A percentile compares a stretch with the other conserved stretches of the same genome.
Evolutionary conservation across 192 early-diverging fungal species (phyloP).

Genomic region (Piromyces finnis): DNA sequence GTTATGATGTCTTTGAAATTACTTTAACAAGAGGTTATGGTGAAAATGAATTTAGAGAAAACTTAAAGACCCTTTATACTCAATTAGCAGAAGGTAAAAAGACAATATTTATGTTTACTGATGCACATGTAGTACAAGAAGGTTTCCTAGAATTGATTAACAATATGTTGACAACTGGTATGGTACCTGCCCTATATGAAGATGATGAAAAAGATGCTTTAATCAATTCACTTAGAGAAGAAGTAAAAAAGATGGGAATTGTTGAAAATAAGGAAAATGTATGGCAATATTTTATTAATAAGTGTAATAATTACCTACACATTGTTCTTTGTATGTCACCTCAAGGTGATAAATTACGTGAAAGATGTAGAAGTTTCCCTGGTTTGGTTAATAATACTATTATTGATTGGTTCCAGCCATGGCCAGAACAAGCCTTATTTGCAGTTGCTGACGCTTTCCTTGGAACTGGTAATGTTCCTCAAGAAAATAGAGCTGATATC

Average conservation of each 20-base stretch:
- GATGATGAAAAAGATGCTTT: conserved; percentile 39
- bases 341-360: conserved; percentile 37
- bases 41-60: conserved; percentile 32
- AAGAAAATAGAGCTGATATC: conserved; percentile 19
- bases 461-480: conserved; percentile 18
- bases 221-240: conserved; percentile 22
- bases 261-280: conserved; percentile 26
- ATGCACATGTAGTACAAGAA: conserved; percentile 43
- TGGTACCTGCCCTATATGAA: conserved; percentile 37
- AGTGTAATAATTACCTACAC: conserved; percentile 36
- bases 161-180: conserved; percentile 43
- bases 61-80: conserved; percentile 25
- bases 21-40: conserved; percentile 34
- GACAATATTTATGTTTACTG: conserved; percentile 40
- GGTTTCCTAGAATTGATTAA: conserved; percentile 42
- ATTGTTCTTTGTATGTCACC: conserved; percentile 43
- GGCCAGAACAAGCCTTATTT: conserved; percentile 41
- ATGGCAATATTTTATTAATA: conserved; percentile 41
- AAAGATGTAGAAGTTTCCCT: conserved; percentile 35
- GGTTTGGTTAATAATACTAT: conserved; percentile 46
- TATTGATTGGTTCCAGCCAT: conserved; percentile 44
- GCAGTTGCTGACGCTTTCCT: conserved; percentile 39
- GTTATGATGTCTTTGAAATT: conserved; percentile 35
- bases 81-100: conserved; percentile 24
- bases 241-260: conserved; percentile 25